Evolutionary conservation across 352 stramenopile genomes (phyloP), one percentile per base, ranked within the genome.

Genomic region (Phytophthora vignae): DNA sequence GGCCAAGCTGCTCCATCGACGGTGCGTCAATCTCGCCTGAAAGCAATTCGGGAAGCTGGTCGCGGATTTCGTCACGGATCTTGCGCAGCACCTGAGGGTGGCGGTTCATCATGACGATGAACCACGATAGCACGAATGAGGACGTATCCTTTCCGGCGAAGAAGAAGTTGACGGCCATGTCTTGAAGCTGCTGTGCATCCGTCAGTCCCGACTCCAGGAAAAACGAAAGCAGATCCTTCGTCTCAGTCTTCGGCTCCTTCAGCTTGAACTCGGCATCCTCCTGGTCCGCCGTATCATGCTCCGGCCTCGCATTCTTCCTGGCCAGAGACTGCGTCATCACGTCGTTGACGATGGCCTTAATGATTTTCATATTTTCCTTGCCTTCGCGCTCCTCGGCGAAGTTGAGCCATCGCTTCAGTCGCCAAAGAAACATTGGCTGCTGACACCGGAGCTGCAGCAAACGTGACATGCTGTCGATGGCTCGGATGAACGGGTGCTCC

Each of bases 111-210:
- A 93, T 88, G 48, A 94, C 72, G 22, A 97, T 55, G 49, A 93
- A 87, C 83, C 87, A 97, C 21, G 76, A 70, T 38, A 97, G 70
- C 17, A 72, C 87, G 42, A 79, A 81, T 4, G 90, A 84, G 14
- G 88, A 93, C 9, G 90, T 95, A 58, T 94, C 90, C 4, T 90
- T 83, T 11, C 88, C 85, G 1, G 83, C 88, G 8, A 90, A 79
- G 57, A 97, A 83, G 59, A 96, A 94, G 61, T 88, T 94, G 27
- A 95, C 66, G 10, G 87, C 80, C 61, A 95, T 90, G 71, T 96
- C 84, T 27, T 87, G 83, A 4, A 94, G 53, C 46, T 85, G 72
- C 31, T 70, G 63, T 1, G 74, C 48, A 44, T 84, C 67, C 7
- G 73, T 69, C 11, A 68, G 56, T 17, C 52, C 64, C 10, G 44